Evolutionary conservation across 2,329 filamentous ascomycete genomes (phyloP).

Genomic region (Microdochium nivale): DNA sequence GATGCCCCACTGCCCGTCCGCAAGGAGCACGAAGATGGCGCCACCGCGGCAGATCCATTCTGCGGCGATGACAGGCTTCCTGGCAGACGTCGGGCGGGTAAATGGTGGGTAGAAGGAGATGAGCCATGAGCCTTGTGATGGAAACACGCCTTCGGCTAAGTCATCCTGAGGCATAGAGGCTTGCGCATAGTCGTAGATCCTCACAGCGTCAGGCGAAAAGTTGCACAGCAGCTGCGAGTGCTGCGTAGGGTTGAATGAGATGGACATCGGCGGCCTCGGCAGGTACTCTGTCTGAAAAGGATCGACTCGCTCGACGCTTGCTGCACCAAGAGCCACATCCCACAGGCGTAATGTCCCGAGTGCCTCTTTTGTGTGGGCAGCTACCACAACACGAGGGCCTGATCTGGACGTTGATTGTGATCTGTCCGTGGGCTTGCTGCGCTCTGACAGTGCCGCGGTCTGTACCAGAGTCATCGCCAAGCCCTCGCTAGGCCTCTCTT

Average conservation of each 20-base stretch:
- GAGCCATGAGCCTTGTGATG: slow-evolving; percentile 55
- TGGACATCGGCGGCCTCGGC: slow-evolving; percentile 40
- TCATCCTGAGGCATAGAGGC: slow-evolving; percentile 44
- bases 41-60: slow-evolving; percentile 53
- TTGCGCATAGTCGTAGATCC: slow-evolving; percentile 53
- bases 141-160: slow-evolving; percentile 38
- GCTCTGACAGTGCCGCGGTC: slow-evolving; percentile 22
- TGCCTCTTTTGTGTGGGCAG: slow-evolving; percentile 50
- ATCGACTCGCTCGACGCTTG: slow-evolving; percentile 23
- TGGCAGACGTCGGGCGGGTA: slow-evolving; percentile 34
- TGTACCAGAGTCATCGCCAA: slow-evolving; percentile 45
- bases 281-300: slow-evolving; percentile 56
- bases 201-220: slow-evolving; percentile 44
- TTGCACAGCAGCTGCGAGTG: slow-evolving; percentile 50
- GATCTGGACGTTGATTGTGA: slow-evolving; percentile 17
- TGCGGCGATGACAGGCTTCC: slow-evolving; percentile 54
- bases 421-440: slow-evolving; percentile 29
- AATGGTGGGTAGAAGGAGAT: slow-evolving; percentile 54
- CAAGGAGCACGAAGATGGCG: slow-evolving; percentile 48
- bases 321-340: slow-evolving; percentile 42
- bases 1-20: slow-evolving; percentile 59
- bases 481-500: slow-evolving; percentile 42
- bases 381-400: slow-evolving; percentile 41
- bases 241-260: slow-evolving; percentile 54
- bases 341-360: slow-evolving; percentile 50